Evolutionary conservation across 148 eudicot genomes (phyloP), one percentile per base, ranked within the genome.

Genomic region (Amaranthus cruentus): DNA sequence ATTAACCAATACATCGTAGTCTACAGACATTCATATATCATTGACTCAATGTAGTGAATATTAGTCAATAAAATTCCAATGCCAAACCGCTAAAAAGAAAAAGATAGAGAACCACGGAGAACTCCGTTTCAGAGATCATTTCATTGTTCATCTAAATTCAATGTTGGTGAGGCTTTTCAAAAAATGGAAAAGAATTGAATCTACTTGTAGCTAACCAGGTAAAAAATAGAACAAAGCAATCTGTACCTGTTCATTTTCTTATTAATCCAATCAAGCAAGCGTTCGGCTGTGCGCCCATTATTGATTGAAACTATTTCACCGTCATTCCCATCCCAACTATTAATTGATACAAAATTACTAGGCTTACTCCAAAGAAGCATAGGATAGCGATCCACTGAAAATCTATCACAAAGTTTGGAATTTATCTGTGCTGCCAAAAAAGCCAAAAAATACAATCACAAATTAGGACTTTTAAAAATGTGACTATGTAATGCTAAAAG

Each of bases 341-440:
- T 74, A 56, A 83, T 80, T 55, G 83, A 78, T 28, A 80, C 83
- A 87, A 94, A 91, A 74, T 88, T 85, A 78, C 83, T 77, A 48
- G 97, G 91, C 52, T 69, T 85, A 48, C 91, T 91, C 97, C 98
- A 94, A 72, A 89, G 78, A 76, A 94, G 97, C 88, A 88, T 84
- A 55, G 98, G 97, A 79, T 85, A 94, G 53, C 84, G 86, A 66
- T 75, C 81, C 13, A 94, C 91, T 14, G 93, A 85, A 89, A 89
- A 94, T 85, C 84, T 91, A 83, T 91, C 92, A 73, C 98, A 94
- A 74, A 91, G 97, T 72, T 88, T 84, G 75, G 70, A 81, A 84
- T 91, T 94, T 81, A 83, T 80, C 97, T 94, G 96, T 83, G 87
- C 96, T 94, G 93, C 96, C 97, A 90, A 85, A 82, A 77, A 86